Evolutionary conservation across 1,139 yeast genomes (phyloP), one percentile per base, ranked within the genome.

Genomic region (Candida neerlandica): DNA sequence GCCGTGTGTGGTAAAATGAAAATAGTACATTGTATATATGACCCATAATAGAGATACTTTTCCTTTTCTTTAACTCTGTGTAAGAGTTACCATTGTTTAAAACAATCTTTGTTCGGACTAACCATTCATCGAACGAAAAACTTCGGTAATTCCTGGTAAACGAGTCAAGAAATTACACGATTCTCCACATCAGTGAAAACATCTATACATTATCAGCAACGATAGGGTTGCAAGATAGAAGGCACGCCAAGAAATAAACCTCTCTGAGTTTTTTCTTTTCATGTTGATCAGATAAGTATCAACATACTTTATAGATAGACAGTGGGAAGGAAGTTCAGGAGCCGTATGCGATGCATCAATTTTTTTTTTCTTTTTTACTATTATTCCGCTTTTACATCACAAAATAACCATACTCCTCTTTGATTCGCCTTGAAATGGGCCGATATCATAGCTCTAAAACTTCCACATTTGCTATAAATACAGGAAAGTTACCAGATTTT

Each of bases 1-100:
- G 41, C 41, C 41, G 41, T 37, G 21, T 10, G 21, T n/a, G 41
- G 41, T 27, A 21, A 37, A 11, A 21, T n/a, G n/a, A n/a, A n/a
- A n/a, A n/a, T n/a, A n/a, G n/a, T 21, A 6, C 29, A 19, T 12
- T 21, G 6, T n/a, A 7, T 16, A 2, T 29, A 19, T 12, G 26
- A 23, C 27, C 27, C 9, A 23, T 10, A 23, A 23, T 6, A 10
- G 27, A 4, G 27, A 23, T 23, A 6, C 7, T 23, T 23, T 23
- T 10, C 27, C 2, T 23, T 23, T 10, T 23, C 9, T 23, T 4
- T 6, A 23, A 23, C 27, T 23, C 27, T 23, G 27, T 23, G 27
- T 23, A 23, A 23, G 7, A 10, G 27, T 23, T 23, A 7, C 27
- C 7, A 23, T 23, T 23, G 27, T 23, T 23, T 23, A 23, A n/a